Conservation (phyloP, 2,329 filamentous ascomycete genomes). For the Ophiocordyceps camponoti-saundersi region DNA sequence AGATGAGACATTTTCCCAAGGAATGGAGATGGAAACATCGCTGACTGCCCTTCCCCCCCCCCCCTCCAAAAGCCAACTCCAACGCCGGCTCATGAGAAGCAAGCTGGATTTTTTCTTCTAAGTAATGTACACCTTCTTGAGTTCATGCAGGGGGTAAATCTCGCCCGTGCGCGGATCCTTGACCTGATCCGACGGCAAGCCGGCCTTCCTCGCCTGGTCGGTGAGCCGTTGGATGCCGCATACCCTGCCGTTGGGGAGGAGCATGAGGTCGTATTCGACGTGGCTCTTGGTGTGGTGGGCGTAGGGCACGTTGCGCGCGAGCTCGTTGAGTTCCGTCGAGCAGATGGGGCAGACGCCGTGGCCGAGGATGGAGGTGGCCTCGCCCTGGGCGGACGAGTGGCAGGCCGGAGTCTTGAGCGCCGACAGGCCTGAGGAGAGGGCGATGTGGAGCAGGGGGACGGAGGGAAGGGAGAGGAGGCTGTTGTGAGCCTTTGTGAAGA, state of each 20-base stretch:
- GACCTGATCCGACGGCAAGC: slow-evolving; percentile 46
- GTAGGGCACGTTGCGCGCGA: slow-evolving; percentile 79
- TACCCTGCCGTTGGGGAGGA: slow-evolving; percentile 74
- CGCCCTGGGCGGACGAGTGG: slow-evolving; percentile 42
- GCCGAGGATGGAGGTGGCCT: slow-evolving; percentile 28
- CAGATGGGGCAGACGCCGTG: slow-evolving; percentile 88
- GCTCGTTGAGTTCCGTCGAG: slow-evolving; percentile 82
- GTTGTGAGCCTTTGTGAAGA: slow-evolving; percentile 80
- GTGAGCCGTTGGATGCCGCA: slow-evolving; percentile 63
- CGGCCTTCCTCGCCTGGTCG: slow-evolving; percentile 65
- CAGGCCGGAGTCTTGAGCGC: slow-evolving; percentile 92
- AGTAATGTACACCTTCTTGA: slow-evolving; percentile 86
- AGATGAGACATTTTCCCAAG: too few relatives aligned
- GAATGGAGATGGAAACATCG: too few relatives aligned
- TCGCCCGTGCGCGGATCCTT: slow-evolving; percentile 67
- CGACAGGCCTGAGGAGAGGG: slow-evolving; percentile 77
- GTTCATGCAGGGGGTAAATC: slow-evolving; percentile 39
- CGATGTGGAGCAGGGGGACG: slow-evolving; percentile 74
- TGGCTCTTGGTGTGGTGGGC: slow-evolving; percentile 90
- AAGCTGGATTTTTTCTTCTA: slow-evolving; percentile 21
- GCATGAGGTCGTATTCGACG: slow-evolving; percentile 71
- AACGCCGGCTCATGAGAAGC: not conserved
- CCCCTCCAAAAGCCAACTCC: too few relatives aligned
- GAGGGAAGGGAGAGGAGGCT: slow-evolving; percentile 67
- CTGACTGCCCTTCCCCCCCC: too few relatives aligned